Conservation (phyloP, 1,139 yeast species). For the Zhuliangozyma blackwelliae region DNA sequence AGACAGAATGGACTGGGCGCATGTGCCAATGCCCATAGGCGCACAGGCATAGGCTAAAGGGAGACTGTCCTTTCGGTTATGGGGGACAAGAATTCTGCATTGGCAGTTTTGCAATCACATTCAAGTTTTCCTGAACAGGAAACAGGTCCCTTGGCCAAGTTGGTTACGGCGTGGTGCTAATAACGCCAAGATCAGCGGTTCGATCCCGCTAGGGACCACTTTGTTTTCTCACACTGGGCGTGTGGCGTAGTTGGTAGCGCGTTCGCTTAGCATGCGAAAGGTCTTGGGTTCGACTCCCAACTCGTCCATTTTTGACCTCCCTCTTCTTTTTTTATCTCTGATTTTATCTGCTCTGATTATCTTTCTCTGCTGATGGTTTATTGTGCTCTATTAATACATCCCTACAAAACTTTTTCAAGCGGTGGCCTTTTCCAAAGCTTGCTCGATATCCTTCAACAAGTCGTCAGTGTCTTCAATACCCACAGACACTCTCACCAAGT, state of each 20-base stretch:
- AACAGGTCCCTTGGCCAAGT: constrained; percentile 79
- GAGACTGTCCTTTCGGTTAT: no score
- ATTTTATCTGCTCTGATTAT: background rate
- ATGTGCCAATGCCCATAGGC: no score
- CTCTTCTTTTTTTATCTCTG: background rate
- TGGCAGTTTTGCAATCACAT: background rate
- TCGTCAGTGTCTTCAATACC: constrained; percentile 87
- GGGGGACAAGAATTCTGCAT: no score
- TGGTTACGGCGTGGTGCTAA: constrained; percentile 92
- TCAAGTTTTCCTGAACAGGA: background rate
- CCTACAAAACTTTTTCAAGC: background rate
- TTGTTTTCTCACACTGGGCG: constrained; percentile 43
- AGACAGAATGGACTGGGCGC: background rate
- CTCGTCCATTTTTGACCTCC: constrained; percentile 9
- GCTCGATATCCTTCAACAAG: constrained; percentile 65
- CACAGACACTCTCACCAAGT: constrained; percentile 76
- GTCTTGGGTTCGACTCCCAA: constrained; percentile 30
- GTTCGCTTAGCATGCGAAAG: constrained; percentile 65
- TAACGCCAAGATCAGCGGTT: constrained; percentile 81
- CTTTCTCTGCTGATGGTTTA: no score
- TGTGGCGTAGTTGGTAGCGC: constrained; percentile 75
- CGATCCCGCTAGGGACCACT: constrained; percentile 84
- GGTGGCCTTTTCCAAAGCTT: constrained; percentile 48
- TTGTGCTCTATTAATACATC: constrained; percentile 2
- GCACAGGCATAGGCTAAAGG: no score